Evolutionary conservation across 1,284 basidiomycete genomes (phyloP).

Genomic region (Amylostereum chailletii): DNA sequence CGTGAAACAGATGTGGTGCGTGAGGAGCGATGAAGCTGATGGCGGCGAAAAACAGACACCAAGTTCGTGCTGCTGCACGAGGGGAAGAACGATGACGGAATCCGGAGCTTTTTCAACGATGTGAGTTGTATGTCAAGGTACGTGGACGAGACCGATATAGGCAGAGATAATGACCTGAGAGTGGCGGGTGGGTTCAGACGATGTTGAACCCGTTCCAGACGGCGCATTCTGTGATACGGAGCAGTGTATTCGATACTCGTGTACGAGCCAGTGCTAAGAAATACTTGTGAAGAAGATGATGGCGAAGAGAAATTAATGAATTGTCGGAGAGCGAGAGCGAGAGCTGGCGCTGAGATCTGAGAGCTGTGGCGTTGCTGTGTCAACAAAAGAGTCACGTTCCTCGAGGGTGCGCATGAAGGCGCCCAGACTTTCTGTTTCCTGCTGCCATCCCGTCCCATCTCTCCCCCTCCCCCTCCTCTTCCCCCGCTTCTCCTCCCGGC

Average conservation of each 20-base stretch:
- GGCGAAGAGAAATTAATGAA: neutral
- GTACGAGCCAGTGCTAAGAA: conserved; percentile 84
- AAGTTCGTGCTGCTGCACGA: conserved; percentile 92
- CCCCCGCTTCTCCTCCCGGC: conserved; percentile 11
- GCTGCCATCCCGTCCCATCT: neutral
- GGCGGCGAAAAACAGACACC: conserved; percentile 48
- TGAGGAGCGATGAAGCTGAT: conserved; percentile 5
- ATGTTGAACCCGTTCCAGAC: conserved; percentile 90
- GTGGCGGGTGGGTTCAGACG: conserved; percentile 41
- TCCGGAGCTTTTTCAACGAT: conserved; percentile 82
- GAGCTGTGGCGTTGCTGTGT: too few species aligned
- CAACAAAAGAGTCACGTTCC: too few species aligned
- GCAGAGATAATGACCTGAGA: neutral
- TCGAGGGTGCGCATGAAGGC: too few species aligned
- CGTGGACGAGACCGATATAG: conserved; percentile 14
- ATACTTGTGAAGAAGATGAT: conserved; percentile 45
- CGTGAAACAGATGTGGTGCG: conserved; percentile 23
- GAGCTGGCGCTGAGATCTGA: too few species aligned
- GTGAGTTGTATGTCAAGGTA: conserved; percentile 93
- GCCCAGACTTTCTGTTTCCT: neutral
- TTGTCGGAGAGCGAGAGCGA: neutral
- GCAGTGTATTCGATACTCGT: conserved; percentile 71
- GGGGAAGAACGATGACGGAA: conserved; percentile 92
- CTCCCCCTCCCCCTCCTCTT: conserved; percentile 5
- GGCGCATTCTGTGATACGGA: conserved; percentile 76